Base-by-base conservation (phyloP, 805 yeast species). In the Jamesozyma jinghongensis region DNA sequence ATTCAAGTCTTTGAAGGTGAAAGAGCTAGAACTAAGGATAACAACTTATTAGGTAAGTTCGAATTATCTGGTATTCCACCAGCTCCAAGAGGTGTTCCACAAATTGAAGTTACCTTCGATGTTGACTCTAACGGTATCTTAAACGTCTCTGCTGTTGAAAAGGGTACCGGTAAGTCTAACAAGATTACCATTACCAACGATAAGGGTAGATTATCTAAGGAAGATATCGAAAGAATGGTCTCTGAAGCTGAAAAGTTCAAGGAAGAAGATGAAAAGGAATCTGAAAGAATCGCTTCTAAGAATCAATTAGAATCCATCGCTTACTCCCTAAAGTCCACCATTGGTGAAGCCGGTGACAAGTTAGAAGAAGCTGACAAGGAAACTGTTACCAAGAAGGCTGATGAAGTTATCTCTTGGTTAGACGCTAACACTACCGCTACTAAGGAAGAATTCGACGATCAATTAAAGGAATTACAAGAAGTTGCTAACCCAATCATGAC, bases 1-100 rank as follows among this genome's bases (percentile, higher is more conserved):
- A 90, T 90, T 70, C 97, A 88, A 77, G 97, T 88, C 56, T 88
- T 73, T 63, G 96, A 88, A 77, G 97, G 97, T 82, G 97, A 88
- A 77, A 85, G 97, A 76, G 84, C 95, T 52, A 81, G 81, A 74
- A 87, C 96, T 41, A 84, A 81, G 76, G 97, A 90, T 71, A 88
- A 88, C 84, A 88, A 87, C 81, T 70, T 86, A 67, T 81, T 88
- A 63, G 97, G 97, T 77, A 88, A 88, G 74, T 88, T 88, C 74
- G 97, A 88, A 72, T 79, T 88, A 61, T 71, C 92, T 54, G 96
- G 96, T 67, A 88, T 88, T 52, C 97, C 97, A 63, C 96, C 97
- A 57, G 96, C 96, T 41, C 96, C 96, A 73, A 86, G 96, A 76
- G 97, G 97, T 79, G 94, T 84, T 59, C 97, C 97, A 63, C 96